Percentiles rank a stretch among this genome's conserved stretches.
Evolutionary conservation across 1,284 basidiomycete genomes (phyloP).

Genomic region (Phlebopus sp.): DNA sequence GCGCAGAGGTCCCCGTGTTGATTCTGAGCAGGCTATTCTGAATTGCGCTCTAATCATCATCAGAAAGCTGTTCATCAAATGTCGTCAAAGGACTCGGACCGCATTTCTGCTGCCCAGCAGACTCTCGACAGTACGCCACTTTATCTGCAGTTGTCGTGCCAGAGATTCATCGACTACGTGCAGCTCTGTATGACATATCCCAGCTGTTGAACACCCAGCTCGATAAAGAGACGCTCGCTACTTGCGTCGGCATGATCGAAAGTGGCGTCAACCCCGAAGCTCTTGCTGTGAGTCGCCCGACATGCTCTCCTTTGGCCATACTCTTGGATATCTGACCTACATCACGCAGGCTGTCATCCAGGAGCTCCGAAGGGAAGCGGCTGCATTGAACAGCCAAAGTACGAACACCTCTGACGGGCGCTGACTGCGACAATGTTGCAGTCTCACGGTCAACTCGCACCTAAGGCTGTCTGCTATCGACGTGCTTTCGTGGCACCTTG

Average conservation of each 20-base stretch:
- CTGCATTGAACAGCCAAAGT: constrained; percentile 31
- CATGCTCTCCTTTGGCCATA: neutral
- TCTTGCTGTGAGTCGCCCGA: constrained; percentile 60
- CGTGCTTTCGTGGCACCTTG: no score
- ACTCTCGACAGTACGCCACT: constrained; percentile 70
- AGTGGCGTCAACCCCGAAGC: constrained; percentile 84
- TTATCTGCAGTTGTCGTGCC: constrained; percentile 1
- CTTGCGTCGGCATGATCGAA: constrained; percentile 82
- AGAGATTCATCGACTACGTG: constrained; percentile 3
- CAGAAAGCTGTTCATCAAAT: constrained; percentile 25
- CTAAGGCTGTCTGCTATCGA: neutral
- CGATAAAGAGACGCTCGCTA: constrained; percentile 79
- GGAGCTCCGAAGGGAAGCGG: constrained; percentile 67
- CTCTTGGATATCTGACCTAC: neutral
- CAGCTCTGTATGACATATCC: constrained; percentile 80
- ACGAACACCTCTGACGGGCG: constrained; percentile 18
- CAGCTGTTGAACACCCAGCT: constrained; percentile 80
- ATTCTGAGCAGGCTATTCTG: no score
- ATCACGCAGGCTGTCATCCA: constrained; percentile 64
- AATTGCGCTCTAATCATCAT: no score
- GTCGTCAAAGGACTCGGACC: constrained; percentile 62
- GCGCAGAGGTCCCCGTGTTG: neutral
- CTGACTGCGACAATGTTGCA: constrained; percentile 3
- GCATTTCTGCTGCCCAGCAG: constrained; percentile 70
- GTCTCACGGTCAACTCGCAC: neutral